phyloP scores from a whole-genome alignment of 495 filamentous ascomycete species.

The Neurospora sp. region DNA sequence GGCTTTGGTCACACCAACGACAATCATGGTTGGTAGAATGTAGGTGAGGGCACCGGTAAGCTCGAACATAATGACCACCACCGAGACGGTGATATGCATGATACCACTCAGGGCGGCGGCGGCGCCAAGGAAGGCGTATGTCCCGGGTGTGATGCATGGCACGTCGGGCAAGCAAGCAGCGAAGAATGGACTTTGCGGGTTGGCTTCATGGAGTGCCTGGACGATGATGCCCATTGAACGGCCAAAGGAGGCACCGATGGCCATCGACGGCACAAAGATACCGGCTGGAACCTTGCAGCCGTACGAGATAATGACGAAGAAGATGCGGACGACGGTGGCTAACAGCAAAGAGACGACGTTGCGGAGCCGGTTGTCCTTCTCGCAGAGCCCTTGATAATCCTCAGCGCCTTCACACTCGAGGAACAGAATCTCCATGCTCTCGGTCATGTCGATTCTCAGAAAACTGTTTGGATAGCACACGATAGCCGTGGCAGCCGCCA shows the following conservation, averaged over 20 bases:
- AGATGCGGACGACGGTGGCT: conserved; percentile 70
- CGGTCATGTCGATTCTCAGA: conserved; percentile 94
- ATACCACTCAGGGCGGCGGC: conserved; percentile 94
- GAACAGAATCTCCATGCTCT: conserved; percentile 97
- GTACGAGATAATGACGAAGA: conserved; percentile 92
- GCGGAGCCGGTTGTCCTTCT: conserved; percentile 60
- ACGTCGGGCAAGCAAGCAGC: conserved; percentile 79
- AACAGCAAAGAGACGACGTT: conserved; percentile 73
- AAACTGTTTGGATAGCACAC: conserved; percentile 96
- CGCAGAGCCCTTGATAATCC: conserved; percentile 88
- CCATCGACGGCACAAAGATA: conserved; percentile 97
- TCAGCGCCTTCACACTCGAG: conserved; percentile 87
- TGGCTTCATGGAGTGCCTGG: conserved; percentile 75
- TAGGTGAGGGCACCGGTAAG: conserved; percentile 90
- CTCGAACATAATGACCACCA: conserved; percentile 98
- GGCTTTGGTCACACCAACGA: conserved; percentile 93
- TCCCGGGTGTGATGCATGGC: conserved; percentile 94
- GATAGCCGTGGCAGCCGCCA: conserved; percentile 76
- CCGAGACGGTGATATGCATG: conserved; percentile 94
- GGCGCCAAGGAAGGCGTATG: conserved; percentile 90
- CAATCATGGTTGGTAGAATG: conserved; percentile 96
- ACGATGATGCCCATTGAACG: conserved; percentile 91
- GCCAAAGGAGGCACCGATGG: conserved; percentile 88
- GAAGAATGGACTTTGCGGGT: conserved; percentile 76
- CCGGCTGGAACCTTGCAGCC: conserved; percentile 97